Evolutionary conservation across 1,284 basidiomycete genomes (phyloP).

Genomic region (Fomitopsis palustris): DNA sequence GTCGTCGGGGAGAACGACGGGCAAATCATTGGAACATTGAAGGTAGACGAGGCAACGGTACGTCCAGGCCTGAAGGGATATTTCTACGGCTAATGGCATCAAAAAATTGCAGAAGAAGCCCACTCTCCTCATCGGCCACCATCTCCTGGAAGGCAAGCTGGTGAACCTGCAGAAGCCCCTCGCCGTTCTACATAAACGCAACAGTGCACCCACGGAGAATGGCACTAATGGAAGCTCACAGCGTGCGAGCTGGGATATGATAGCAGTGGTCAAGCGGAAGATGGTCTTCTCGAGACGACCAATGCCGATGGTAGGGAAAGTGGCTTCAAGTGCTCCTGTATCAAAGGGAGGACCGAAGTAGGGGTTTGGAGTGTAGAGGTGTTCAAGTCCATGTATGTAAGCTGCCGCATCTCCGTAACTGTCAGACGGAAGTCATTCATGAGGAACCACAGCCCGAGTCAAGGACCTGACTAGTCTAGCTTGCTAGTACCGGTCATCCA

Average conservation of each 20-base stretch:
- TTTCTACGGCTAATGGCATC: too few species aligned
- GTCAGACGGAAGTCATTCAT: too few species aligned
- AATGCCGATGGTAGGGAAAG: conserved; percentile 41
- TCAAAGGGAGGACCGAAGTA: neutral
- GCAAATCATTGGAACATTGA: conserved; percentile 60
- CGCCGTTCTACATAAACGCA: conserved; percentile 55
- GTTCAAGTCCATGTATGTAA: neutral
- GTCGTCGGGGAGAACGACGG: conserved; percentile 57
- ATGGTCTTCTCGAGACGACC: conserved; percentile 76
- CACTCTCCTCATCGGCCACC: conserved; percentile 81
- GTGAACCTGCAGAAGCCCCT: conserved; percentile 73
- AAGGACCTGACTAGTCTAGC: too few species aligned
- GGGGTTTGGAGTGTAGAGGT: too few species aligned
- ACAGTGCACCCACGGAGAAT: neutral
- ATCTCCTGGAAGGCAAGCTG: conserved; percentile 87
- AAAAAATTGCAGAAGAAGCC: conserved; percentile 66
- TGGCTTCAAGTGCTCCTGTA: neutral
- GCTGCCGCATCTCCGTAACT: neutral
- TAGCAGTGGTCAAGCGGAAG: conserved; percentile 70
- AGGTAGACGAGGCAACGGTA: conserved; percentile 32
- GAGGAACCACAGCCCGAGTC: too few species aligned
- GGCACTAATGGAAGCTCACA: neutral
- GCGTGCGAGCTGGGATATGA: conserved; percentile 37
- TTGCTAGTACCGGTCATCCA: too few species aligned
- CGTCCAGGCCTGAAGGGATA: too few species aligned